Conservation (phyloP, 108 stramenopile species). For the Parmales sp. region DNA sequence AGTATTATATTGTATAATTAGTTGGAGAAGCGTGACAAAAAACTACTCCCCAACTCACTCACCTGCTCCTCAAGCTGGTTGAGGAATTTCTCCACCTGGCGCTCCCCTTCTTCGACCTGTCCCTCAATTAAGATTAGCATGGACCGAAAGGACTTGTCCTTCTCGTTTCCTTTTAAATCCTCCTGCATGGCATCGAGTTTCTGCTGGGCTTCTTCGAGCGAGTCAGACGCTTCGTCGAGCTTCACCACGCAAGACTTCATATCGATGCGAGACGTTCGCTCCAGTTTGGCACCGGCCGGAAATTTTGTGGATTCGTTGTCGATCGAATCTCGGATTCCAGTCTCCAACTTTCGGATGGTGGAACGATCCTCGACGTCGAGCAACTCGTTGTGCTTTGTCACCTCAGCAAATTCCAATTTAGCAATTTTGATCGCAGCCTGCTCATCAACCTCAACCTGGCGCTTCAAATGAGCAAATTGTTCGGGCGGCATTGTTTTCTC, state of each 20-base stretch:
- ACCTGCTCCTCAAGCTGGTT: not conserved
- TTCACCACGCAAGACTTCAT: not conserved
- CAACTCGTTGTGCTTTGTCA: not conserved
- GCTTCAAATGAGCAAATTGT: not conserved
- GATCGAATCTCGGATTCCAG: not conserved
- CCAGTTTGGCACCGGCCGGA: not conserved
- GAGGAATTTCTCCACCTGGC: not conserved
- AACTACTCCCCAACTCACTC: too few species aligned
- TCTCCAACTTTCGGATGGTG: not conserved
- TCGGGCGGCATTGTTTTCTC: not conserved
- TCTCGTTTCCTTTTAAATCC: not conserved
- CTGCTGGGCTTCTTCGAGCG: not conserved
- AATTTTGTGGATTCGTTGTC: not conserved
- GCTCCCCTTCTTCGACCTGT: not conserved
- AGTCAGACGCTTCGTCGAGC: not conserved
- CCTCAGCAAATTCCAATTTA: not conserved
- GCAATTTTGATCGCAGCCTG: not conserved
- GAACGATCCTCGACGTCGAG: not conserved
- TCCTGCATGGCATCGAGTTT: constrained; percentile 12
- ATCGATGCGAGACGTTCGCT: not conserved
- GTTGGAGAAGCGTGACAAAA: too few species aligned
- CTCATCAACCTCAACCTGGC: constrained; percentile 2
- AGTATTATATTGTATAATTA: too few species aligned
- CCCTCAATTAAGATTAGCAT: not conserved
- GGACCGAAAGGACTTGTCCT: not conserved